phyloP scores from a whole-genome alignment of 306 rosid species.

The Parietaria judaica region DNA sequence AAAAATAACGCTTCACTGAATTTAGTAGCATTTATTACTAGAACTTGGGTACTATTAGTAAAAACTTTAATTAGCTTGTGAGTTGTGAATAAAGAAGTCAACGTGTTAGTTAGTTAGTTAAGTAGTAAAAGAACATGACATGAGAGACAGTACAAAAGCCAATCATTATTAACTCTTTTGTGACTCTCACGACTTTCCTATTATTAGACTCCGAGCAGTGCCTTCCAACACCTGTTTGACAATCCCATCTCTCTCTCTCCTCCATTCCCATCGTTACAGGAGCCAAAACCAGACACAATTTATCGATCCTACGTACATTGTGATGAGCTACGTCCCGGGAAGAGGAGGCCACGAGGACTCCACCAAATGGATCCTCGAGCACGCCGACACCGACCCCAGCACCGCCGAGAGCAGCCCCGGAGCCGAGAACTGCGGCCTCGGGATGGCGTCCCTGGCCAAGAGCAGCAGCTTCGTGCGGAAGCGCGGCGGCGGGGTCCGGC shows the following conservation, averaged over 20 bases:
- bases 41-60: no score
- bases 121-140: no score
- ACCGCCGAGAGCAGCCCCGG: not conserved
- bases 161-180: not conserved
- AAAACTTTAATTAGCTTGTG: no score
- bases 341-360: slow-evolving; percentile 24
- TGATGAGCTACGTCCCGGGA: slow-evolving; percentile 21
- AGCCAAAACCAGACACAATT: not conserved
- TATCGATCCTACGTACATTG: not conserved
- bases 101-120: no score
- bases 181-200: slow-evolving; percentile 6
- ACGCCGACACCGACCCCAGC: slow-evolving; percentile 40
- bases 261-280: not conserved
- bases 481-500: slow-evolving; percentile 21
- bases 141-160: no score
- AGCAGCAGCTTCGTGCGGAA: slow-evolving; percentile 21
- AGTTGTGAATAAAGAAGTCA: no score
- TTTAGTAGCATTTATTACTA: no score
- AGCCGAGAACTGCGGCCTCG: not conserved
- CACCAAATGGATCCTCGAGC: slow-evolving; percentile 43
- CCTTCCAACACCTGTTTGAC: slow-evolving; percentile 14
- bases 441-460: not conserved
- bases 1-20: no score
- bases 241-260: slow-evolving; percentile 13
- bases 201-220: slow-evolving; percentile 24